Percentiles rank a stretch among this genome's conserved stretches.
These are phyloP conservation scores for Daldinia caldariorum DNA, from an alignment of 495 filamentous ascomycete genomes.

Conservation along the genomic window DNA sequence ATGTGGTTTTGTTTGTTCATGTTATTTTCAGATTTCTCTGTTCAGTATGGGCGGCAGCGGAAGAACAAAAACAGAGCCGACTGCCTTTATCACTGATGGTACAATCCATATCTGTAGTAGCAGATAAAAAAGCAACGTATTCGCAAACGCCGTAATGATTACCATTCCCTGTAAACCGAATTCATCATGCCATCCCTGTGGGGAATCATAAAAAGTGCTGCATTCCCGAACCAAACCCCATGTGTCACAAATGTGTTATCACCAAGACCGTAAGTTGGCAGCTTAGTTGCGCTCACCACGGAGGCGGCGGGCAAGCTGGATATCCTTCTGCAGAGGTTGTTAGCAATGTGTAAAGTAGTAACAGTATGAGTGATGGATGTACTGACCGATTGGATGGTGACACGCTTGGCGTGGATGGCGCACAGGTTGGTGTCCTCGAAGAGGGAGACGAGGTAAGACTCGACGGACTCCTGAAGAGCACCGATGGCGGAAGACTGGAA, in stretches of 20 bases:
- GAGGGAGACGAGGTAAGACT: conserved; percentile 99
- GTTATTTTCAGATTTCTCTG: conserved; percentile 26
- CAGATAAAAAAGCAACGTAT: conserved; percentile 46
- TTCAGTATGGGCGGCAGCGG: conserved; percentile 37
- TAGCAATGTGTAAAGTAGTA: conserved; percentile 44
- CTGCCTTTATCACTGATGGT: conserved; percentile 45
- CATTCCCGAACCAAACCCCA: conserved; percentile 32
- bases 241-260: conserved; percentile 27
- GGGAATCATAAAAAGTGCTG: conserved; percentile 46
- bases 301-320: conserved; percentile 95
- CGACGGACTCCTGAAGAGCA: conserved; percentile 99
- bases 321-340: conserved; percentile 76
- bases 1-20: conserved; percentile 24
- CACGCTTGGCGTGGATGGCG: conserved; percentile 99
- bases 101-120: conserved; percentile 41
- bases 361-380: conserved; percentile 9
- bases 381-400: conserved; percentile 80
- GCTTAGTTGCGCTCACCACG: conserved; percentile 85
- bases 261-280: conserved; percentile 13
- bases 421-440: conserved; percentile 99
- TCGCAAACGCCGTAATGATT: conserved; percentile 55
- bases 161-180: conserved; percentile 49
- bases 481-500: conserved; percentile 99
- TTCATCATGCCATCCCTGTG: conserved; percentile 50
- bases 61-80: background rate